Evolutionary conservation across 306 rosid genomes (phyloP).

Genomic region (Prunus fruticosa): DNA sequence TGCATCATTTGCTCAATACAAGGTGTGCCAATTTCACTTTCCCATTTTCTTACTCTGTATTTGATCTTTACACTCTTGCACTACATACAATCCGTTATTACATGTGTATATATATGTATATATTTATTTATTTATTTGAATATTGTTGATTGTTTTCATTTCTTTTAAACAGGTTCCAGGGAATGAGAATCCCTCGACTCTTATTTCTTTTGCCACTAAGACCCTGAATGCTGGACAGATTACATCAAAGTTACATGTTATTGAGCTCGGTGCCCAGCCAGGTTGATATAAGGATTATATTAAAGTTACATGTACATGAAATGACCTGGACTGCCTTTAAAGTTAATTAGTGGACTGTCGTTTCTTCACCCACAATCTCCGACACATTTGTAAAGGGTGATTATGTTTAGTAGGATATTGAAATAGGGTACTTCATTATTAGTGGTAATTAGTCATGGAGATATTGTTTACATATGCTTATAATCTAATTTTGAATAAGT

Average conservation of each 20-base stretch:
- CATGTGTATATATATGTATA: no score
- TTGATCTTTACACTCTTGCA: not conserved
- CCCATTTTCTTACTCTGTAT: not conserved
- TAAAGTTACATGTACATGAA: not conserved
- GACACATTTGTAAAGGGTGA: not conserved
- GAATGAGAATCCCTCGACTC: constrained; percentile 80
- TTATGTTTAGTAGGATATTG: constrained; percentile 13
- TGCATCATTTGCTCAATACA: constrained; percentile 92
- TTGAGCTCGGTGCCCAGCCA: constrained; percentile 99
- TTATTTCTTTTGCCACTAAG: constrained; percentile 92
- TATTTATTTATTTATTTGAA: not conserved
- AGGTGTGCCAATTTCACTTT: constrained; percentile 42
- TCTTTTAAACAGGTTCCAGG: constrained; percentile 70
- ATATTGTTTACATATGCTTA: not conserved
- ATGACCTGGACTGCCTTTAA: not conserved
- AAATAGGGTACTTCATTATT: not conserved
- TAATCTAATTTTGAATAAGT: not conserved
- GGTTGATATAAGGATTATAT: constrained; percentile 36
- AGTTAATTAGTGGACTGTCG: no score
- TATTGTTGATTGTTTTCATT: constrained; percentile 11
- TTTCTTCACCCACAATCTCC: not conserved
- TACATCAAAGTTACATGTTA: constrained; percentile 85
- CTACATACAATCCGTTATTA: not conserved
- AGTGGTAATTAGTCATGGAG: not conserved
- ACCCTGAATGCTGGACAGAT: constrained; percentile 93